Conservation (phyloP, 345 rosid genomes). For the Citrus trifoliata region DNA sequence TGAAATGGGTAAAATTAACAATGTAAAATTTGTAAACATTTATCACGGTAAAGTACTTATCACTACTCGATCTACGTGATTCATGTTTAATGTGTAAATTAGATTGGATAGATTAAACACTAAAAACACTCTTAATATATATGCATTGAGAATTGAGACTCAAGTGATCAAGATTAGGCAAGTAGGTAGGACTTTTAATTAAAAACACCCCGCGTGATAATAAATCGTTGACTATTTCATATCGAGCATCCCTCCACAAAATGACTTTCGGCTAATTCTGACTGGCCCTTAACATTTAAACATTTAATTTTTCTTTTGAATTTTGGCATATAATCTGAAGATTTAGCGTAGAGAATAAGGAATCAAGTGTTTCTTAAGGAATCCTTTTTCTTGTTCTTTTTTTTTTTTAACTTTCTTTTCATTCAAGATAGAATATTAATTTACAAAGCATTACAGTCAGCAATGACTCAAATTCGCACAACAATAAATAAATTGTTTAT, state of each 20-base stretch:
- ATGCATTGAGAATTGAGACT: not conserved
- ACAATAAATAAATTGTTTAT: too few relatives aligned
- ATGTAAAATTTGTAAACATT: too few relatives aligned
- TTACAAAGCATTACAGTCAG: constrained; percentile 23
- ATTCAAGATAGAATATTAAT: not conserved
- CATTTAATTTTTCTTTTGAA: not conserved
- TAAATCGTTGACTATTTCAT: constrained; percentile 12
- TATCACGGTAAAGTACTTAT: too few relatives aligned
- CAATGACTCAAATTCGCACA: constrained; percentile 14
- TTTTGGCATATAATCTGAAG: not conserved
- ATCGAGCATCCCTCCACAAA: not conserved
- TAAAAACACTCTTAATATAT: too few relatives aligned
- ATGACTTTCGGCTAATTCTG: constrained; percentile 7
- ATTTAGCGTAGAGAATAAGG: constrained; percentile 6
- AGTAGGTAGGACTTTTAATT: not conserved
- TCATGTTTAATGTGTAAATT: too few relatives aligned
- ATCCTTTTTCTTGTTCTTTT: not conserved
- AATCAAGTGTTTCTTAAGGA: constrained; percentile 30
- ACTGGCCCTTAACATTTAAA: too few relatives aligned
- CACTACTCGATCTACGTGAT: too few relatives aligned
- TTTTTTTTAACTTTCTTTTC: not conserved
- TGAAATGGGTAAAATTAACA: too few relatives aligned
- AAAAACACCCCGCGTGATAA: not conserved
- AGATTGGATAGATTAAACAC: too few relatives aligned
- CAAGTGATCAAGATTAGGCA: constrained; percentile 6